Evolutionary conservation across 306 rosid genomes (phyloP).

Genomic region (Lotus japonicus): DNA sequence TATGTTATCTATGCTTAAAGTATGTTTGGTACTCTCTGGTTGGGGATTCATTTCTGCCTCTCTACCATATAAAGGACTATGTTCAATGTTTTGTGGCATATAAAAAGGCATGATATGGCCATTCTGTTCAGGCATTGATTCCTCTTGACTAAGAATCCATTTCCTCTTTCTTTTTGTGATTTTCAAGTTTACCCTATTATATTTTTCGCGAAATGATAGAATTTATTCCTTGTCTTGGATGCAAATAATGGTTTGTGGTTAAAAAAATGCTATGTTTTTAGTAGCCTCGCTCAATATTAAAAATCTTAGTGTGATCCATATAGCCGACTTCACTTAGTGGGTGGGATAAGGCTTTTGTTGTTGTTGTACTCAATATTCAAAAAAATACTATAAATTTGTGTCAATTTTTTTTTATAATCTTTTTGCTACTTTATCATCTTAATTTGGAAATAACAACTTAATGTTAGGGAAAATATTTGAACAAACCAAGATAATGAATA

Average conservation of each 20-base stretch:
- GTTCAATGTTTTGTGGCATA: not conserved
- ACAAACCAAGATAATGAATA: not conserved
- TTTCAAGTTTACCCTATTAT: not conserved
- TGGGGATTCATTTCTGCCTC: not conserved
- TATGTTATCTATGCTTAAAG: conserved; percentile 6
- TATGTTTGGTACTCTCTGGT: not conserved
- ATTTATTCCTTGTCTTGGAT: not conserved
- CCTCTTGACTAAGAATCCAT: not conserved
- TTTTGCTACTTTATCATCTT: not conserved
- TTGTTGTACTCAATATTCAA: too few relatives aligned
- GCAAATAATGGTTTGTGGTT: not conserved
- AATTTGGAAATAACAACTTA: not conserved
- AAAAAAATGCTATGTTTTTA: too few relatives aligned
- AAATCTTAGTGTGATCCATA: too few relatives aligned
- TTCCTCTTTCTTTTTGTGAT: not conserved
- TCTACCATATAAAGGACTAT: not conserved
- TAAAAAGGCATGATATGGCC: conserved; percentile 7
- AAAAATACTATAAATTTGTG: too few relatives aligned
- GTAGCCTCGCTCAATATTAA: too few relatives aligned
- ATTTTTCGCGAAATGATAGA: not conserved
- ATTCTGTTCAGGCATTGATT: not conserved
- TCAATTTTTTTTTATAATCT: not conserved
- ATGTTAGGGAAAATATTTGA: not conserved
- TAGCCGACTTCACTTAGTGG: too few relatives aligned
- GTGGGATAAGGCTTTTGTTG: too few relatives aligned